Percentiles rank a stretch among this genome's conserved stretches.
Evolutionary conservation across 192 early-diverging fungal species (phyloP).

Genomic region (Dimargaris xerosporica): DNA sequence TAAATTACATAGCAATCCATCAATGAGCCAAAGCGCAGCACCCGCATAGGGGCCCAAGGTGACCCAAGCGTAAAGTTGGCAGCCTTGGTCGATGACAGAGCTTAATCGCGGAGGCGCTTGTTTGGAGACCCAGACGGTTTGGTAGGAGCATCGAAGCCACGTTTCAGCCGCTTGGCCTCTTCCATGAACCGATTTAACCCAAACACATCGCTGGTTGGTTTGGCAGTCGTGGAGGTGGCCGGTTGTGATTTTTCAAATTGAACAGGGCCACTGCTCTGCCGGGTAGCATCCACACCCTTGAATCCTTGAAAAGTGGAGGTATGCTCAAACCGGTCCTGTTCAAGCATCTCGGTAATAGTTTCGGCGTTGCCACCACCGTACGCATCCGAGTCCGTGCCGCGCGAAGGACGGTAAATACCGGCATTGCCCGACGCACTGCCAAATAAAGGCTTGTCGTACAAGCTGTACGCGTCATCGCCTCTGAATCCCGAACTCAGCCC

Average conservation of each 20-base stretch:
- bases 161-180: slow-evolving; percentile 46
- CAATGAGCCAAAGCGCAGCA: too few relatives aligned
- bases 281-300: slow-evolving; percentile 44
- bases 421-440: slow-evolving; percentile 36
- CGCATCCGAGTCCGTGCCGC: slow-evolving; percentile 35
- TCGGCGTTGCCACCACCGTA: slow-evolving; percentile 49
- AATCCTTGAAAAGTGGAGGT: slow-evolving; percentile 39
- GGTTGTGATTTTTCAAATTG: slow-evolving; percentile 78
- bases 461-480: slow-evolving; percentile 78
- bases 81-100: too few relatives aligned
- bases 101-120: too few relatives aligned
- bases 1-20: too few relatives aligned
- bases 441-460: slow-evolving; percentile 97
- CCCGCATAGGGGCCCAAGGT: too few relatives aligned
- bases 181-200: slow-evolving; percentile 77
- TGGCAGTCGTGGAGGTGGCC: neutral
- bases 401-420: slow-evolving; percentile 69
- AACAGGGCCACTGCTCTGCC: slow-evolving; percentile 65
- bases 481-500: slow-evolving; percentile 79
- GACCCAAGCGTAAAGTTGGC: too few relatives aligned
- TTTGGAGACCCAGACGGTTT: too few relatives aligned
- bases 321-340: slow-evolving; percentile 45
- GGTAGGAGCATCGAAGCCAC: slow-evolving; percentile 3
- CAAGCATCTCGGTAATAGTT: slow-evolving; percentile 49
- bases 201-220: slow-evolving; percentile 64